These are phyloP conservation scores for Phylloporus rhodoxanthus DNA, from an alignment of 768 basidiomycete species.

Conservation along the genomic window DNA sequence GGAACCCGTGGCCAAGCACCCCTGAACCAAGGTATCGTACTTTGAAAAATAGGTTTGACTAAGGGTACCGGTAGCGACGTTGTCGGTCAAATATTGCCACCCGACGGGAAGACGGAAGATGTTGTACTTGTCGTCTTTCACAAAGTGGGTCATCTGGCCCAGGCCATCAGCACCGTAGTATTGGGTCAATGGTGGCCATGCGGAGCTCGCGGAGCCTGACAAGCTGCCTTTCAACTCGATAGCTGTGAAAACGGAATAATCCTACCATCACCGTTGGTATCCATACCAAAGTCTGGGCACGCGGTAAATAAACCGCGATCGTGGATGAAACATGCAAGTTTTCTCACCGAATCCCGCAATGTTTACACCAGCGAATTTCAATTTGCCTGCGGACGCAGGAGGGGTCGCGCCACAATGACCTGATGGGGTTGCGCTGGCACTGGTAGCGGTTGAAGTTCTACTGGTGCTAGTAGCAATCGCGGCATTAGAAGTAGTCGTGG, in stretches of 20 bases:
- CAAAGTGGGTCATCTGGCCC: slow-evolving; percentile 62
- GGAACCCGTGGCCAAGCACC: slow-evolving; percentile 44
- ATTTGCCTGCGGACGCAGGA: neutral
- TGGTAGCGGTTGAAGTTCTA: neutral
- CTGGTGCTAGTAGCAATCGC: neutral
- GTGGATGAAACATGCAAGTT: neutral
- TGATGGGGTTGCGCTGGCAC: neutral
- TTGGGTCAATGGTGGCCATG: neutral
- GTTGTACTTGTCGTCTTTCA: slow-evolving; percentile 48
- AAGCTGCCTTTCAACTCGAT: neutral
- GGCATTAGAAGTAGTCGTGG: neutral
- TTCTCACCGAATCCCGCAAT: slow-evolving; percentile 44
- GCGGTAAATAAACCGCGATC: neutral
- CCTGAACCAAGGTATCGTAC: slow-evolving; percentile 43
- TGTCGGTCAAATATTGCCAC: slow-evolving; percentile 49
- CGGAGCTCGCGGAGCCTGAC: neutral
- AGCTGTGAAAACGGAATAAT: slow-evolving; percentile 12
- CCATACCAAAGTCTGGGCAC: slow-evolving; percentile 42
- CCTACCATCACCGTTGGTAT: slow-evolving; percentile 39
- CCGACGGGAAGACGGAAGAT: slow-evolving; percentile 55
- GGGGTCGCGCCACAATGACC: neutral
- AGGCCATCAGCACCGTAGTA: slow-evolving; percentile 7
- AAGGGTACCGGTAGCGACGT: slow-evolving; percentile 36
- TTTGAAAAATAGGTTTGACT: slow-evolving; percentile 39
- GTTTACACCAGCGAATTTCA: slow-evolving; percentile 43